Evolutionary conservation across 768 basidiomycete genomes (phyloP).

Genomic region (Pisolithus tinctorius): DNA sequence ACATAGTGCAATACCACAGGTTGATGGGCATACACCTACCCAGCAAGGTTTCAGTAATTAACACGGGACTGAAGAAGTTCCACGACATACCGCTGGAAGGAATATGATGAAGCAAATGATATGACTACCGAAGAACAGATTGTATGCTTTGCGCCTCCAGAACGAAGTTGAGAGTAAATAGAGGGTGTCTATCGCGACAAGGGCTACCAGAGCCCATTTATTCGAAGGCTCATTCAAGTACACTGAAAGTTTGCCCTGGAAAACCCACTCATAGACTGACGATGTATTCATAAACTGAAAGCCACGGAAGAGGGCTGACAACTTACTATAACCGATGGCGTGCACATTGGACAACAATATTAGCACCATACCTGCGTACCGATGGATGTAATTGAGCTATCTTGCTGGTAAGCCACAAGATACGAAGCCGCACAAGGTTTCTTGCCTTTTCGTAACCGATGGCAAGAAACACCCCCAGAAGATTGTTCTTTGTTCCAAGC

Average conservation of each 20-base stretch:
- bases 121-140: slow-evolving; percentile 39
- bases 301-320: not conserved
- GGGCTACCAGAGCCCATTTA: slow-evolving; percentile 28
- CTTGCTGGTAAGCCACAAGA: not conserved
- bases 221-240: slow-evolving; percentile 8
- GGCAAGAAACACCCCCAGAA: slow-evolving; percentile 33
- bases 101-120: slow-evolving; percentile 35
- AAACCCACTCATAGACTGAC: slow-evolving; percentile 25
- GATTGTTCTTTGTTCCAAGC: slow-evolving; percentile 45
- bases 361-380: slow-evolving; percentile 40
- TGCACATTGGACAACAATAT: slow-evolving; percentile 38
- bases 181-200: slow-evolving; percentile 30
- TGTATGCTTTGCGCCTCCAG: slow-evolving; percentile 37
- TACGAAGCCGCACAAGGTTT: not conserved
- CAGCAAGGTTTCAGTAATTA: not conserved
- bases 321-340: slow-evolving; percentile 33
- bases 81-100: slow-evolving; percentile 28
- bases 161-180: slow-evolving; percentile 34
- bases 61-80: slow-evolving; percentile 9
- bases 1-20: slow-evolving; percentile 34
- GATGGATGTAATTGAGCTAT: slow-evolving; percentile 50
- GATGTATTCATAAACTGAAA: not conserved
- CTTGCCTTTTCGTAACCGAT: slow-evolving; percentile 44
- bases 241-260: slow-evolving; percentile 11
- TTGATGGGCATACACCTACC: slow-evolving; percentile 21